phyloP scores from a whole-genome alignment of 2,329 filamentous ascomycete species.

The Aplosporella prunicola region DNA sequence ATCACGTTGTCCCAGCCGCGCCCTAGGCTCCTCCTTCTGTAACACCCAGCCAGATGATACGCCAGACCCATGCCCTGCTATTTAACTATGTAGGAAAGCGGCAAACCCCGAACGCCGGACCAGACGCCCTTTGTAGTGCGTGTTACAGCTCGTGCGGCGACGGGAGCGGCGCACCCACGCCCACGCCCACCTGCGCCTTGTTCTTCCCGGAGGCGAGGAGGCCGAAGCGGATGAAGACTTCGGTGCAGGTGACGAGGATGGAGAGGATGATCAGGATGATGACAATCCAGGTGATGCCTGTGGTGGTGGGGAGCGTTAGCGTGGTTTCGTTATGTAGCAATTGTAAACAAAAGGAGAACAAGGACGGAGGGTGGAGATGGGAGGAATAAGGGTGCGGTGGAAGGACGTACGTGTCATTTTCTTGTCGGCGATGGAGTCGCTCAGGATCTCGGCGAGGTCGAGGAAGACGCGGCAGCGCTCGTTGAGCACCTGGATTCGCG shows the following conservation, averaged over 20 bases:
- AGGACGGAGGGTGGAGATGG: not conserved
- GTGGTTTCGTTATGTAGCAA: not conserved
- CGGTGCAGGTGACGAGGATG: constrained; percentile 82
- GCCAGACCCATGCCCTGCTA: too few relatives aligned
- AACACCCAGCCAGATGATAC: too few relatives aligned
- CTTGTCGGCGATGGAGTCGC: constrained; percentile 81
- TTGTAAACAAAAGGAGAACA: not conserved
- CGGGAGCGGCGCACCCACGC: too few relatives aligned
- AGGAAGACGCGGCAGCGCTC: constrained; percentile 94
- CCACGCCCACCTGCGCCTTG: not conserved
- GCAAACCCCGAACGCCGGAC: too few relatives aligned
- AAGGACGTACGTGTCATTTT: constrained; percentile 67
- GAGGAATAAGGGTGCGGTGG: not conserved
- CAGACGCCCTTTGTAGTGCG: too few relatives aligned
- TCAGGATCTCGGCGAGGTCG: constrained; percentile 88
- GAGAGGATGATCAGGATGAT: constrained; percentile 87
- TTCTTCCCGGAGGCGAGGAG: constrained; percentile 17
- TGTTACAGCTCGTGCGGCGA: too few relatives aligned
- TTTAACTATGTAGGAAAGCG: too few relatives aligned
- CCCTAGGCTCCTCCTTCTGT: too few relatives aligned
- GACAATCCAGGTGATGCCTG: constrained; percentile 89
- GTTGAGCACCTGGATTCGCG: constrained; percentile 91
- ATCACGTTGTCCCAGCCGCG: too few relatives aligned
- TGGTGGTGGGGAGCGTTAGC: not conserved
- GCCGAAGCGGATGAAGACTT: constrained; percentile 74